Evolutionary conservation across 164 flowering plant species (phyloP), one percentile per base, ranked within the genome.

Genomic region (Houttuynia cordata): DNA sequence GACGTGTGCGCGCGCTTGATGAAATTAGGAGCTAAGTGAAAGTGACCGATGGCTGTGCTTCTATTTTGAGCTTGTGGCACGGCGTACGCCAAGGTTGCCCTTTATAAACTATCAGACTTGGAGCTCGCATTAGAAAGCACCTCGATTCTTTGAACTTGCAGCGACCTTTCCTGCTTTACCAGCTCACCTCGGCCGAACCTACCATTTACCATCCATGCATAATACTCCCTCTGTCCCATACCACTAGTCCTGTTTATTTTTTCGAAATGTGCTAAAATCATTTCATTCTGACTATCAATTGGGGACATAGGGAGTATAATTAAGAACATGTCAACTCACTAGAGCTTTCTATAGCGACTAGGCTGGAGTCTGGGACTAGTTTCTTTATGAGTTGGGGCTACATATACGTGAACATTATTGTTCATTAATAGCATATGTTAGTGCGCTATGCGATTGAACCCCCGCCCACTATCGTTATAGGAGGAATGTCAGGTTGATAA

Each of bases 241-340:
- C n/a, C n/a, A n/a, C n/a, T n/a, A n/a, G n/a, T n/a, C n/a, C n/a
- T n/a, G 24, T 21, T 30, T 18, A 37, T 37, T 22, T 51, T 53
- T 40, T 53, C 42, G 21, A 39, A 40, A 21, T 17, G 54, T 53
- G 59, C 34, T 47, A 51, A 18, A 47, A 21, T 63, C 74, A 66
- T 71, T 71, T 72, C 49, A 12, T 12, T 17, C 12, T 10, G 13
- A 10, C 17, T 45, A 45, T 45, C 17, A 45, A 8, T 3, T 12
- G 12, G 14, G 49, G 69, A 76, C 73, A 68, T 79, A 18, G 78
- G 61, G 58, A 67, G 37, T 72, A 73, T 74, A 63, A 65, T 62
- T 69, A 71, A 71, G 61, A 62, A 62, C 61, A 50, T 62, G 62
- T 68, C 45, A 21, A 1, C 17, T n/a, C 37, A 30, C 2, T 30